phyloP scores from a whole-genome alignment of 2,329 filamentous ascomycete species.

The Penicillium digitatum region DNA sequence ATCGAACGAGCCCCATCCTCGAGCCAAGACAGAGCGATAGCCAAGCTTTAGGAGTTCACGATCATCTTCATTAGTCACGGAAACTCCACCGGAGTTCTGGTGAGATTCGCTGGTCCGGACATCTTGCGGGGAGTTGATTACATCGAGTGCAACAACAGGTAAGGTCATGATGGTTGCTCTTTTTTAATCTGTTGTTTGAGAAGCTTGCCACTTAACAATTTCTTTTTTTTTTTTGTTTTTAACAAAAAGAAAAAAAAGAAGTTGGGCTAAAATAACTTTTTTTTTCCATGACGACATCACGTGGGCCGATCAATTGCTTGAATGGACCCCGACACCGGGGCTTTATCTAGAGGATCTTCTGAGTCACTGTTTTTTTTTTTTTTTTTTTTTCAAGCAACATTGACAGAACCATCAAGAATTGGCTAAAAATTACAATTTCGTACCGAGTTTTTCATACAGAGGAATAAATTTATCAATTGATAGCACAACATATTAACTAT shows the following conservation, averaged over 20 bases:
- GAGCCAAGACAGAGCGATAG: conserved; percentile 25
- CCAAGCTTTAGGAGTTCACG: conserved; percentile 25
- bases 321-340: conserved; percentile 7
- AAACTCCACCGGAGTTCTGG: conserved; percentile 6
- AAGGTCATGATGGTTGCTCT: conserved; percentile 4
- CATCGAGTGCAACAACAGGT: not conserved
- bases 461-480: not conserved
- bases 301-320: conserved; percentile 11
- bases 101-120: not conserved
- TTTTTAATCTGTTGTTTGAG: not conserved
- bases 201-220: not conserved
- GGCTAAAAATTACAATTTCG: not conserved
- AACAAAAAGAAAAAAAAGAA: not conserved
- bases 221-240: not conserved
- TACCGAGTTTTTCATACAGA: not conserved
- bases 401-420: not conserved
- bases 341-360: not conserved
- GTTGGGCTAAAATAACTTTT: conserved; percentile 4
- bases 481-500: not conserved
- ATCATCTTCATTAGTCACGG: conserved; percentile 25
- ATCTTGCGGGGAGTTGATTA: conserved; percentile 11
- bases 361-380: not conserved
- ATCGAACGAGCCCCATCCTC: conserved; percentile 27
- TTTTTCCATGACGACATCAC: conserved; percentile 12
- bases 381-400: not conserved